These are phyloP conservation scores for Ascochyta pisi DNA, from an alignment of 2,329 filamentous ascomycete species.

Conservation along the genomic window DNA sequence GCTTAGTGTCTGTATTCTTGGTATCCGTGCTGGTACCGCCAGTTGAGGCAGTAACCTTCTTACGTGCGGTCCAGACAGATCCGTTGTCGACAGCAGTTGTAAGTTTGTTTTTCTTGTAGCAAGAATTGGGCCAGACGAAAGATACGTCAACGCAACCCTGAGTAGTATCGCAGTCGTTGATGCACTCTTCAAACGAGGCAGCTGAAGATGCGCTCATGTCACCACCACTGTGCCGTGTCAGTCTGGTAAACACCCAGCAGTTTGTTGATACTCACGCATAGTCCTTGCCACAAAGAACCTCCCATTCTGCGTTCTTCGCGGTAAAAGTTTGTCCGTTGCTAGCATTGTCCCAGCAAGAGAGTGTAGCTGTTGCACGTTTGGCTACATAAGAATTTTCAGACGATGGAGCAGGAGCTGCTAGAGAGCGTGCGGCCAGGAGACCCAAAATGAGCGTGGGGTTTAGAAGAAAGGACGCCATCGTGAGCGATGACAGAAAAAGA, in stretches of 20 bases:
- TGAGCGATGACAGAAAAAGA: conserved; percentile 2
- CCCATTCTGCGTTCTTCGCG: conserved; percentile 13
- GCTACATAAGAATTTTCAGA: conserved; percentile 10
- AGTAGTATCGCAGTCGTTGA: conserved; percentile 10
- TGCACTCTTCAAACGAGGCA: conserved; percentile 15
- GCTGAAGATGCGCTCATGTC: conserved; percentile 1
- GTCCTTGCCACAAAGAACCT: conserved; percentile 13
- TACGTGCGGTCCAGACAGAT: conserved; percentile 16
- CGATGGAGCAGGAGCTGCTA: conserved; percentile 9
- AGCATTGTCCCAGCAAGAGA: conserved; percentile 15
- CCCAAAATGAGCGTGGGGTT: conserved; percentile 17
- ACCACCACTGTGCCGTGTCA: background rate
- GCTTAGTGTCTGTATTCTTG: background rate
- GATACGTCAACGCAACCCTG: conserved; percentile 10
- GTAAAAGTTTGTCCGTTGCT: conserved; percentile 10
- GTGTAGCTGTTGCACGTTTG: conserved; percentile 11
- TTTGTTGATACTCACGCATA: conserved; percentile 8
- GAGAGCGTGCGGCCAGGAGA: conserved; percentile 8
- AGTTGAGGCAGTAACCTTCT: conserved; percentile 8
- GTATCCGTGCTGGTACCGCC: background rate
- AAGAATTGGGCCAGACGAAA: conserved; percentile 13
- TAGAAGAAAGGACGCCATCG: conserved; percentile 16
- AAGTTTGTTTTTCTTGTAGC: conserved; percentile 18
- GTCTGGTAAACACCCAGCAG: background rate
- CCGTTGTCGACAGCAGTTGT: conserved; percentile 8